Base-by-base conservation (phyloP, 2,329 filamentous ascomycete genomes). In the Fusarium cicatricum region DNA sequence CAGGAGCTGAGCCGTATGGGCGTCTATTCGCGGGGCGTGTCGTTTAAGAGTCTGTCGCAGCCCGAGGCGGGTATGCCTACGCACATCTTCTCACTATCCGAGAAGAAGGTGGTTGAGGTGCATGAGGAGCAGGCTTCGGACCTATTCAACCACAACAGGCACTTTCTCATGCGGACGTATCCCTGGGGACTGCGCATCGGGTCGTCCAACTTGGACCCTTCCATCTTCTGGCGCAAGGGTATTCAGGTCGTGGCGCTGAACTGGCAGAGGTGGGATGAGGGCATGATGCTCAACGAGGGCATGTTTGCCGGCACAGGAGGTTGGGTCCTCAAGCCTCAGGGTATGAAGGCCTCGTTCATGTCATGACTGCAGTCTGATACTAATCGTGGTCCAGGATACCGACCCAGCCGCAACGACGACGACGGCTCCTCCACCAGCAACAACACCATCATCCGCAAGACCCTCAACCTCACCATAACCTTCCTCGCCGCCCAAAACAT, bases 261-360 rank as follows among this genome's bases (percentile, higher is more conserved):
- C 76, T 98, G 93, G 91, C 93, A 98, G 74, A 89, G 88, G 58
- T 88, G 90, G 74, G 92, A 97, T 69, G 89, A 91, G 65, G 92
- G 91, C 28, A 96, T 96, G 88, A 97, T 97, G 94, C 83, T 97
- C 12, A 97, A 97, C 70, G 88, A 95, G 70, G 93, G 86, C 65
- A 95, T 96, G 91, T 97, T 97, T 74, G 84, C 86, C 2, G 90
- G 89, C 11, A 91, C 90, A 1, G 82, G 82, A n/a, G 93, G 93
- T 17, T 97, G 92, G 79, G 87, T 95, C 2, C 80, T 96, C 34
- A 97, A 97, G 74, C 93, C 93, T 0, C 77, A 83, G 60, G 90
- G 89, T 81, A 69, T 37, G 68, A 26, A 15, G 9, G 32, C 16
- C 9, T 37, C 14, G 11, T 21, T 21, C 11, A 11, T 17, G 12